phyloP scores from a whole-genome alignment of 73 alveolate species.

The Paramecium bursaria region DNA sequence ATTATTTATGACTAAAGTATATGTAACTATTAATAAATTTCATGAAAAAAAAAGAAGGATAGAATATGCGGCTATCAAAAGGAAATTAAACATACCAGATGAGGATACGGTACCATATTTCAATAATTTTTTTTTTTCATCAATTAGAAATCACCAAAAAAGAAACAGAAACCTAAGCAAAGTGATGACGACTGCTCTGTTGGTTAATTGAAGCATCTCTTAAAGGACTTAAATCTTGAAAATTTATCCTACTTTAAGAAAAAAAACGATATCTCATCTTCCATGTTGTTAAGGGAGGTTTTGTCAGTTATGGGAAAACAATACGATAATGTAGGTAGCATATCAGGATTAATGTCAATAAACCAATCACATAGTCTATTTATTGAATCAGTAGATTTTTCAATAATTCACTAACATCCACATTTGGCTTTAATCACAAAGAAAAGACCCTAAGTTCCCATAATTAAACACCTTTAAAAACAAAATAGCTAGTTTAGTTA shows the following conservation, averaged over 20 bases:
- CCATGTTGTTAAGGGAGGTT: not conserved
- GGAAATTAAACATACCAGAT: slow-evolving; percentile 63
- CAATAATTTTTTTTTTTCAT: too few relatives aligned
- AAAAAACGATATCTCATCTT: slow-evolving; percentile 14
- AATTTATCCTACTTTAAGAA: slow-evolving; percentile 11
- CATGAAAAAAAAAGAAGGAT: slow-evolving; percentile 69
- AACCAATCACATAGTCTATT: slow-evolving; percentile 14
- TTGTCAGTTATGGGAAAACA: not conserved
- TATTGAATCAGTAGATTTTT: slow-evolving; percentile 19
- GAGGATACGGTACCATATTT: slow-evolving; percentile 12
- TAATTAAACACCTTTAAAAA: not conserved
- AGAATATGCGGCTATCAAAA: slow-evolving; percentile 60
- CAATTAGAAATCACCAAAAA: slow-evolving; percentile 34
- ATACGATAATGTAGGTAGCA: slow-evolving; percentile 35
- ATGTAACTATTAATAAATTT: slow-evolving; percentile 50
- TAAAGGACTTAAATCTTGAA: slow-evolving; percentile 39
- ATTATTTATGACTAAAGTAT: slow-evolving; percentile 60
- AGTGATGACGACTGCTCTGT: slow-evolving; percentile 24
- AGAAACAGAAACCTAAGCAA: slow-evolving; percentile 20
- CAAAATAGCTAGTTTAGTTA: not conserved
- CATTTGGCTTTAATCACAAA: not conserved
- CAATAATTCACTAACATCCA: slow-evolving; percentile 2
- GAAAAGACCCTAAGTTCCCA: not conserved
- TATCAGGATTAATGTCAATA: slow-evolving; percentile 50
- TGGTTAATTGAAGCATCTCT: slow-evolving; percentile 31